phyloP scores from a whole-genome alignment of 805 yeast genomes.

The Yarrowia sp. region DNA sequence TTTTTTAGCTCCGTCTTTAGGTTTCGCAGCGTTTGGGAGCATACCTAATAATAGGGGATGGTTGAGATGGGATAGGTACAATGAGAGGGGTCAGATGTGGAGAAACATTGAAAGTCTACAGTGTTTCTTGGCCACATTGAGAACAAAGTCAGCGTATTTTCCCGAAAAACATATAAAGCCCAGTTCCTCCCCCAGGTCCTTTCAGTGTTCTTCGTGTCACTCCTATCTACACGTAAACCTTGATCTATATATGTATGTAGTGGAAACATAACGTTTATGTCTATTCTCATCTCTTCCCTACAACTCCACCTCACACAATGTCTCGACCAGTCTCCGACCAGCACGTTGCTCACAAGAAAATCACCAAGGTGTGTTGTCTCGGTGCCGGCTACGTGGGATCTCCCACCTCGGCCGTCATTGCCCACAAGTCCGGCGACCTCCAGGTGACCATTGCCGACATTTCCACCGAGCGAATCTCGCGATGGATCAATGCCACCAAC shows the following conservation, averaged over 20 bases:
- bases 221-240: slow-evolving; percentile 1
- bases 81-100: background rate
- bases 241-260: background rate
- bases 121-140: too few species aligned
- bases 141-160: too few species aligned
- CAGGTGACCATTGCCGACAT: slow-evolving; percentile 47
- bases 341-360: slow-evolving; percentile 38
- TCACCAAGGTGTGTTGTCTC: slow-evolving; percentile 45
- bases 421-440: slow-evolving; percentile 45
- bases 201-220: background rate
- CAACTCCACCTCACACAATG: slow-evolving; percentile 11
- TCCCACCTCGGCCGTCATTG: slow-evolving; percentile 49
- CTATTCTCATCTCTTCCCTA: background rate
- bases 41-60: slow-evolving; percentile 1
- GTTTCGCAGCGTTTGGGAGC: slow-evolving; percentile 16
- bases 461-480: slow-evolving; percentile 47
- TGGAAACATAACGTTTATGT: background rate
- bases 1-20: background rate
- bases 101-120: background rate
- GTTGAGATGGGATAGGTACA: too few species aligned
- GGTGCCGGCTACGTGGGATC: slow-evolving; percentile 50
- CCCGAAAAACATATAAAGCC: too few species aligned
- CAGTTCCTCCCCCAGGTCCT: background rate
- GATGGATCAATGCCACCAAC: slow-evolving; percentile 45
- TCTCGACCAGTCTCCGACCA: slow-evolving; percentile 39